Base-by-base conservation (phyloP, 1,139 yeast genomes). In the Saccharomycopsis hybrid region DNA sequence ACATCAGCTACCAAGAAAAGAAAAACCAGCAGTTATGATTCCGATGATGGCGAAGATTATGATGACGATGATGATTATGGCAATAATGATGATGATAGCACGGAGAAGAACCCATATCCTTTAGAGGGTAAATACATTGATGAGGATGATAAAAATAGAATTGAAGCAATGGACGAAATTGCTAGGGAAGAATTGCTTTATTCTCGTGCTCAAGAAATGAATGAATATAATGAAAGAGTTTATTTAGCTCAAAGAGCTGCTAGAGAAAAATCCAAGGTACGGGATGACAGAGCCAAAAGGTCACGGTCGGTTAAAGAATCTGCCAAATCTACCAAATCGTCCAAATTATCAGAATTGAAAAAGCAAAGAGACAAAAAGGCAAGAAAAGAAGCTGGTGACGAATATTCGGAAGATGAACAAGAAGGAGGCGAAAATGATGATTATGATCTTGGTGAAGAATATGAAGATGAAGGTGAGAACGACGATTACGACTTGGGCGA, bases 151-250 rank as follows among this genome's bases (percentile, higher is more conserved):
- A 75, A 88, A 54, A 80, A 70, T 4, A 63, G 71, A 47, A 70
- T 92, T 57, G 81, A 83, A 60, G 73, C 75, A 1, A 76, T 92
- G 81, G 95, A 92, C 54, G 98, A 94, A 72, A 79, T 92, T 64
- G 85, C 85, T 60, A 82, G 97, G 61, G 98, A 92, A 70, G 82
- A 86, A 59, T 78, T 88, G 53, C 76, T 92, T 54, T 94, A 87
- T 60, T 97, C 92, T 54, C 86, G 99, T 66, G 78, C 87, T 4
- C 96, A 89, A 66, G 95, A 87, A 58, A 80, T 88, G 81, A 95
- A 90, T 64, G 78, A 84, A 57, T 89, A 74, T 66, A 82, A 85
- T 52, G 97, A 92, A 67, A 79, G 87, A 64, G 77, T 78, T 62
- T 82, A 84, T 61, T 79, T 94, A 60, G 87, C 85, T 38, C 83